Evolutionary conservation across 2,329 filamentous ascomycete genomes (phyloP), one percentile per base, ranked within the genome.

Genomic region (Neodidymelliopsis sp.): DNA sequence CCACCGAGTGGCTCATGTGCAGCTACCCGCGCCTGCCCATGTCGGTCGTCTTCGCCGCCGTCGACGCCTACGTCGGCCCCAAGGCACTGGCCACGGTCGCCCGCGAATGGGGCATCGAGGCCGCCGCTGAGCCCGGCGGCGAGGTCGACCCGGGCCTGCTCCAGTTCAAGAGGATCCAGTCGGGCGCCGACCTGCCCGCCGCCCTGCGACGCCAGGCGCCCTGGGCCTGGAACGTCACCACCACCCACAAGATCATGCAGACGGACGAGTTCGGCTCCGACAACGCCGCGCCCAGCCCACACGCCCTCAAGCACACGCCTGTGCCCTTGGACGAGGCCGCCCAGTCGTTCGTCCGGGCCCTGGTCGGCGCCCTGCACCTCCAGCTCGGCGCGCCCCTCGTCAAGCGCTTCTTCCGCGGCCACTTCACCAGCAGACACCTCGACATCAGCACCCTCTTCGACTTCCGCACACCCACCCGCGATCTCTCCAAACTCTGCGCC

Each of bases 71-170:
- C 71, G 82, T 87, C 35, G 94, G 94, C 4, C 82, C 84, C 5
- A 84, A 85, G 59, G 86, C 92, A 1, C 81, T 97, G 35, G 79
- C 86, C 40, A 79, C 85, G 15, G 82, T 97, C 58, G 85, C 89
- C 12, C 79, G 82, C 54, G 89, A 94, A 76, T 99, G 94, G 94
- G 94, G 94, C 75, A 85, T 97, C 12, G 93, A 97, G 72, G 77
- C 81, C 31, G 93, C 90, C n/a, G 90, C 89, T 9, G 87, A 85
- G 15, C 94, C 94, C 0, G 94, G 93, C 39, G 84, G 84, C 50
- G 93, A 97, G 76, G 92, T 97, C 46, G 94, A 99, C 71, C 87
- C 92, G 0, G 94, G 93, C 5, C 79, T 96, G 43, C 79, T 99
- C 53, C 94, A 97, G 71, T 96, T 91, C 79, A 75, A 75, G 75